Evolutionary conservation across 208 protist genomes (phyloP), one percentile per base, ranked within the genome.

Genomic region (Crithidia brevicula): DNA sequence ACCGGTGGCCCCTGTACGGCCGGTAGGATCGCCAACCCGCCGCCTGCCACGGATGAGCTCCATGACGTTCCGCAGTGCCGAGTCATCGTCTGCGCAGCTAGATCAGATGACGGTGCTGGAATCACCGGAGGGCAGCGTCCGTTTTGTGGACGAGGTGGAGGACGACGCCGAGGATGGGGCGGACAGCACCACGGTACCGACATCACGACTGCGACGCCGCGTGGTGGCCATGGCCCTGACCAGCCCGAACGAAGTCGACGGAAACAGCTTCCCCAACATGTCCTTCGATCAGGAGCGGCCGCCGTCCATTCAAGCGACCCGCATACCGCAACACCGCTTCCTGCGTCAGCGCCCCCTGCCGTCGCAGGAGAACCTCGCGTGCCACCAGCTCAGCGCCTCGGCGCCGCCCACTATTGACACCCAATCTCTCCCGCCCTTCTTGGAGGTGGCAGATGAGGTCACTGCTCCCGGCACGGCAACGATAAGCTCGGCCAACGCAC

Each of bases 71-170:
- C 62, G 56, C 62, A 69, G 40, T 20, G 53, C 70, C 0, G 46
- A 52, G 11, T 69, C 62, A 16, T 65, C 56, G 10, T 59, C 63
- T 10, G 38, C 46, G 16, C 62, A 58, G 49, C 46, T 58, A 1
- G 60, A 67, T n/a, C 52, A 63, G 45, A 67, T 74, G 43, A 49
- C 68, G 45, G 60, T 38, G 28, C 61, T 74, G 38, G 60, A 74
- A 33, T 67, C 68, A 5, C 52, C 52, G 30, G 23, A 67, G 33
- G 23, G 43, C 22, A 53, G 56, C 47, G 42, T 59, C 13, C n/a
- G 36, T 27, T 58, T 53, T 16, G 9, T 33, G 28, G 38, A 42
- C 20, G 70, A 64, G 25, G 53, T 40, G 9, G 53, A 67, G 18
- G 49, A 38, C 11, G 54, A 61, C 22, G 52, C n/a, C 8, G 60